Conservation (phyloP, 345 rosid species). For the Salix dunnii region DNA sequence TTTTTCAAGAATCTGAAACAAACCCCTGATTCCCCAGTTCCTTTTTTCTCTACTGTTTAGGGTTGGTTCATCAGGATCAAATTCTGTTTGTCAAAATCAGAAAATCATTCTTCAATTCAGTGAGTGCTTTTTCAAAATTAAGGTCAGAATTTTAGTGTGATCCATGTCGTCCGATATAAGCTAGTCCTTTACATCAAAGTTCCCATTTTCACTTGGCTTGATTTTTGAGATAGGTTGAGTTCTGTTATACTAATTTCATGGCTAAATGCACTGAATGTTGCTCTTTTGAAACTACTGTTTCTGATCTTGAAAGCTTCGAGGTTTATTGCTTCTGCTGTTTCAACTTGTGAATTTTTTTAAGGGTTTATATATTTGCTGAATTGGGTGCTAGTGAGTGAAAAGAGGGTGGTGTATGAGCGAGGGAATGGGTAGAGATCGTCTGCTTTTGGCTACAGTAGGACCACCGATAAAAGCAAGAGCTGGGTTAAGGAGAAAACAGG, state of each 20-base stretch:
- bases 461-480: constrained; percentile 84
- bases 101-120: not conserved
- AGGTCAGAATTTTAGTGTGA: constrained; percentile 17
- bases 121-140: not conserved
- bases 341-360: constrained; percentile 10
- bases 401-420: constrained; percentile 17
- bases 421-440: constrained; percentile 81
- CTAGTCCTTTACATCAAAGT: constrained; percentile 26
- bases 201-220: not conserved
- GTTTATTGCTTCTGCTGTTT: not conserved
- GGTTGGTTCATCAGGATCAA: constrained; percentile 2
- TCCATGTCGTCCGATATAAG: constrained; percentile 91
- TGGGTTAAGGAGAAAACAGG: constrained; percentile 85
- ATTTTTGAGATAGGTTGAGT: not conserved
- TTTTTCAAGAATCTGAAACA: not conserved
- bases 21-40: not conserved
- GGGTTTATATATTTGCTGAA: not conserved
- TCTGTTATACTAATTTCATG: constrained; percentile 11
- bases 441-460: constrained; percentile 72
- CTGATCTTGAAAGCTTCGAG: constrained; percentile 21
- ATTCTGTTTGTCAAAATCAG: not conserved
- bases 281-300: not conserved
- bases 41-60: not conserved
- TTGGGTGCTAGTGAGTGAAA: constrained; percentile 10
- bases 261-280: constrained; percentile 13